Evolutionary conservation across 768 basidiomycete genomes (phyloP).

Genomic region (Boletus reticulatus): DNA sequence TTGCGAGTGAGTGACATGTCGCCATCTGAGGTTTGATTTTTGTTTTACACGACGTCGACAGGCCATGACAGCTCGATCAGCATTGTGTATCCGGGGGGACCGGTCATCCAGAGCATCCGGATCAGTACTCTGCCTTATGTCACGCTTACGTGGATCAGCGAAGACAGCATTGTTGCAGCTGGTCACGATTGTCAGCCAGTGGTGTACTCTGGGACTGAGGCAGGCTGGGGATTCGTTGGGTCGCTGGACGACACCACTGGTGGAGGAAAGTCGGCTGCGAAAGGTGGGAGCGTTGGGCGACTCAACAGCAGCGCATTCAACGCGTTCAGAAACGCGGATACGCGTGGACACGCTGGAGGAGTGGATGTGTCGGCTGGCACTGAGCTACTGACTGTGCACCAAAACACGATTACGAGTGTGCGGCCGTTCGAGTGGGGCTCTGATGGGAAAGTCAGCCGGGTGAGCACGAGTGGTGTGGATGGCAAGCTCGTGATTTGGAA

Average conservation of each 20-base stretch:
- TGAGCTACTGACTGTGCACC: conserved; percentile 87
- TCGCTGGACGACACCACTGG: conserved; percentile 80
- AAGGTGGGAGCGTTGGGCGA: conserved; percentile 54
- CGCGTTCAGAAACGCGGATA: conserved; percentile 90
- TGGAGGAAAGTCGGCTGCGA: conserved; percentile 40
- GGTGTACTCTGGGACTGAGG: conserved; percentile 71
- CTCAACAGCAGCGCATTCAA: conserved; percentile 94
- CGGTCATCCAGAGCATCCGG: conserved; percentile 69
- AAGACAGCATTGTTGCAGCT: conserved; percentile 81
- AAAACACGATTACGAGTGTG: conserved; percentile 97
- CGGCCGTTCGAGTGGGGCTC: conserved; percentile 61
- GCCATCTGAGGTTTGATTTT: not conserved
- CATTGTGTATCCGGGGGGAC: conserved; percentile 86
- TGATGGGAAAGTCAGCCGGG: conserved; percentile 60
- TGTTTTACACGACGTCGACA: conserved; percentile 31
- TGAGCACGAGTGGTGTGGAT: conserved; percentile 93
- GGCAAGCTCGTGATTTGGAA: conserved; percentile 93
- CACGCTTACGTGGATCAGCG: conserved; percentile 82
- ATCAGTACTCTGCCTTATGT: conserved; percentile 79
- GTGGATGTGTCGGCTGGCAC: conserved; percentile 49
- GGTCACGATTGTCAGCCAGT: conserved; percentile 98
- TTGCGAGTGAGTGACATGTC: conserved; percentile 68
- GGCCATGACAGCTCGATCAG: conserved; percentile 95
- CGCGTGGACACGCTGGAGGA: conserved; percentile 47
- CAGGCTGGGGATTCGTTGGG: conserved; percentile 77